phyloP scores from a whole-genome alignment of 192 early-diverging fungal genomes.

The Coemansia sp. region DNA sequence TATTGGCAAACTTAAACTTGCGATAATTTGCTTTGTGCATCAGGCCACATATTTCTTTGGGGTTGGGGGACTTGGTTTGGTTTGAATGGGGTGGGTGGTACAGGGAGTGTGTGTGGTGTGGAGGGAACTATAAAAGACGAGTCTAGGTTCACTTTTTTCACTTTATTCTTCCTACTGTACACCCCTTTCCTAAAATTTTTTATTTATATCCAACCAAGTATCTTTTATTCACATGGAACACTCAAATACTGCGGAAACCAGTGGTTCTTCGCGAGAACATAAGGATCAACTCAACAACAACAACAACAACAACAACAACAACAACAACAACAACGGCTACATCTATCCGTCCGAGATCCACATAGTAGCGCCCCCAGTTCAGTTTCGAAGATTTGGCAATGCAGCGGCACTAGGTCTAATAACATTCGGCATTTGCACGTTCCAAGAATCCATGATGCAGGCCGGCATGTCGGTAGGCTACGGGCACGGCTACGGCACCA shows the following conservation, averaged over 20 bases:
- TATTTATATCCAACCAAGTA: no score
- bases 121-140: not conserved
- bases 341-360: conserved; percentile 30
- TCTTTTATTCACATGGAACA: no score
- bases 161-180: no score
- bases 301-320: not conserved
- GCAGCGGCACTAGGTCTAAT: conserved; percentile 45
- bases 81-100: no score
- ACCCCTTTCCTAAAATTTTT: no score
- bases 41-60: not conserved
- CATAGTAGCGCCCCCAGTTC: conserved; percentile 39
- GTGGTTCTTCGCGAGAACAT: no score
- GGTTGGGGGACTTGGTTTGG: no score
- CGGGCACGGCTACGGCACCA: conserved; percentile 27
- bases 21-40: no score
- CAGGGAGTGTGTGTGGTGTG: no score
- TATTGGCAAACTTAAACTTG: no score
- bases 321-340: not conserved
- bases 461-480: conserved; percentile 49
- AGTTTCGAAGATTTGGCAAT: conserved; percentile 53
- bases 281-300: no score
- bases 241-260: no score
- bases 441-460: conserved; percentile 48
- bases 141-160: not conserved
- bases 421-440: conserved; percentile 46